These are phyloP conservation scores for Mycena floridula DNA, from an alignment of 768 basidiomycete genomes.

Conservation along the genomic window DNA sequence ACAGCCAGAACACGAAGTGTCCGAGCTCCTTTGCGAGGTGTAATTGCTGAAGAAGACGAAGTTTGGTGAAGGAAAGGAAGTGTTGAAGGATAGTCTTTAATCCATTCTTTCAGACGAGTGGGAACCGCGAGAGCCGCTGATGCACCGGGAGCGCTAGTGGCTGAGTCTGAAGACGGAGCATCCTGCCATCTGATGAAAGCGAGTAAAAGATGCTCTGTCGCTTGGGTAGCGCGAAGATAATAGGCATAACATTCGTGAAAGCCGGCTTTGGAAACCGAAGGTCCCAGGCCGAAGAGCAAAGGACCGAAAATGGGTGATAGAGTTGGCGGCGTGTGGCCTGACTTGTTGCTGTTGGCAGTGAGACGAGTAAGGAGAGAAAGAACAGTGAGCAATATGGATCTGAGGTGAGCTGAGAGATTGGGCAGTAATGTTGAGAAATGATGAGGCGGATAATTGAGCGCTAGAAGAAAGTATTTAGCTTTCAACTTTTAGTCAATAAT, in stretches of 20 bases:
- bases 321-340: conserved; percentile 87
- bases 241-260: conserved; percentile 55
- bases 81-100: conserved; percentile 82
- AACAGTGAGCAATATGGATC: conserved; percentile 58
- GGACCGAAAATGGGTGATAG: conserved; percentile 89
- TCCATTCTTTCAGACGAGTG: conserved; percentile 85
- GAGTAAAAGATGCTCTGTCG: conserved; percentile 91
- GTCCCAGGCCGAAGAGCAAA: conserved; percentile 72
- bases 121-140: conserved; percentile 67
- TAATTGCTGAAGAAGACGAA: too few relatives aligned
- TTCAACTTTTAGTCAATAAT: conserved; percentile 5
- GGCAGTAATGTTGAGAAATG: conserved; percentile 71
- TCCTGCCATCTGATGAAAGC: conserved; percentile 85
- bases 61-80: conserved; percentile 53
- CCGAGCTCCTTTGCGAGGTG: conserved; percentile 70
- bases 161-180: conserved; percentile 33
- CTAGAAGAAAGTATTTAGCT: conserved; percentile 30
- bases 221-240: conserved; percentile 79
- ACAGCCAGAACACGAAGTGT: conserved; percentile 75
- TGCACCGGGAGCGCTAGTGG: conserved; percentile 33
- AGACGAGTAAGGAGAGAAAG: conserved; percentile 79
- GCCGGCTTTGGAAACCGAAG: neutral
- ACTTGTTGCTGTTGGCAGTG: conserved; percentile 75
- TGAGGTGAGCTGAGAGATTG: conserved; percentile 44
- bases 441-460: conserved; percentile 57